phyloP scores from a whole-genome alignment of 768 basidiomycete genomes.

The Tricholoma saponaceum region DNA sequence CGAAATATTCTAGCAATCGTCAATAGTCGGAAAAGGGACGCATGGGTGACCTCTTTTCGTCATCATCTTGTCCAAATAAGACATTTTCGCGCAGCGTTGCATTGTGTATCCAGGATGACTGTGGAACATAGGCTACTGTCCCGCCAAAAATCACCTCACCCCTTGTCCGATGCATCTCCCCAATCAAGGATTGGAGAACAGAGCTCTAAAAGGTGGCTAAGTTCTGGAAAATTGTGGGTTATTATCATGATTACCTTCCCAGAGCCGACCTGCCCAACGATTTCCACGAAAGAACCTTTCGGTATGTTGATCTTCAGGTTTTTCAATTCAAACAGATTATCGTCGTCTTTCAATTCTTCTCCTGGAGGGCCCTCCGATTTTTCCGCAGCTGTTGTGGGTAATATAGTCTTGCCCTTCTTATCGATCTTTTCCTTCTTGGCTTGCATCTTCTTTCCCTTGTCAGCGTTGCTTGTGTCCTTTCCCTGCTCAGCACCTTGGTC shows the following conservation, averaged over 20 bases:
- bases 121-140: conserved; percentile 54
- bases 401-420: neutral
- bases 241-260: conserved; percentile 50
- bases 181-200: conserved; percentile 51
- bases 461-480: conserved; percentile 11
- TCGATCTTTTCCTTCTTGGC: neutral
- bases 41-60: conserved; percentile 45
- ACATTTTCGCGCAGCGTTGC: conserved; percentile 73
- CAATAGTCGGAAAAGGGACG: conserved; percentile 30
- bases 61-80: conserved; percentile 62
- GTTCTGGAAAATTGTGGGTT: neutral
- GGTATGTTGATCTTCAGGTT: conserved; percentile 42
- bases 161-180: conserved; percentile 60
- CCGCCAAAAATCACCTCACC: conserved; percentile 59
- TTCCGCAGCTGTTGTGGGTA: conserved; percentile 4
- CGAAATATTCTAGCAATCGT: conserved; percentile 10
- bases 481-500: conserved; percentile 7
- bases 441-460: neutral
- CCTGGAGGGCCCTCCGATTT: conserved; percentile 5
- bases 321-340: conserved; percentile 48
- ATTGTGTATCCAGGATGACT: conserved; percentile 61
- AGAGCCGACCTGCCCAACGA: conserved; percentile 71
- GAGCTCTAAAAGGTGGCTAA: conserved; percentile 37
- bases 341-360: conserved; percentile 23
- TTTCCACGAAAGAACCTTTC: conserved; percentile 59